Evolutionary conservation across 441 rosid genomes (phyloP).

Genomic region (Arabidopsis lyrata): DNA sequence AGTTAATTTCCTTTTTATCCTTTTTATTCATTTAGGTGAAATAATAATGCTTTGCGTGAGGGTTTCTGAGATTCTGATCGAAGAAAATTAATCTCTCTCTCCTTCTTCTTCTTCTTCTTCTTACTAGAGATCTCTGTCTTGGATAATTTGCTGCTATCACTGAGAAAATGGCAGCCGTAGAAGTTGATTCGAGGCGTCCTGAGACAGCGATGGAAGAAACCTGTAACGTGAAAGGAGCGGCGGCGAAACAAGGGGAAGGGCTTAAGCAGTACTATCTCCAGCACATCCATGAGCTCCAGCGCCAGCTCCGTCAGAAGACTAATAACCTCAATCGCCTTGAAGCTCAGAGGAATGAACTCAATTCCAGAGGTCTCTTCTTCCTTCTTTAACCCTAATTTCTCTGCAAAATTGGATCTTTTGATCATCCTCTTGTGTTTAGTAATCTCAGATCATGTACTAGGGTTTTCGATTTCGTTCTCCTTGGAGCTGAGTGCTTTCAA

Average conservation of each 20-base stretch:
- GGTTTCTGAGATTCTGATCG: constrained; percentile 37
- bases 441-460: neutral
- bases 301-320: constrained; percentile 73
- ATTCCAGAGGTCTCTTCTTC: constrained; percentile 65
- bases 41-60: neutral
- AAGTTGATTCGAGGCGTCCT: constrained; percentile 57
- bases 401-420: neutral
- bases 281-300: constrained; percentile 85
- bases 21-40: constrained; percentile 1
- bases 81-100: neutral
- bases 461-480: constrained; percentile 6
- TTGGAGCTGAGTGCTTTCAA: neutral
- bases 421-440: neutral
- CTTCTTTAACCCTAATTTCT: constrained; percentile 14
- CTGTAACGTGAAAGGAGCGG: constrained; percentile 55
- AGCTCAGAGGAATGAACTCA: constrained; percentile 94
- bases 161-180: constrained; percentile 62
- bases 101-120: neutral
- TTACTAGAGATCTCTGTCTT: neutral
- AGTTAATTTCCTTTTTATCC: neutral
- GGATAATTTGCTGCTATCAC: constrained; percentile 2
- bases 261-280: constrained; percentile 88
- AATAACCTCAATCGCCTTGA: constrained; percentile 94
- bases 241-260: constrained; percentile 84
- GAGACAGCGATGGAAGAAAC: constrained; percentile 57